Evolutionary conservation across 495 filamentous ascomycete species (phyloP).

Genomic region (Hypoxylon lienhwacheense): DNA sequence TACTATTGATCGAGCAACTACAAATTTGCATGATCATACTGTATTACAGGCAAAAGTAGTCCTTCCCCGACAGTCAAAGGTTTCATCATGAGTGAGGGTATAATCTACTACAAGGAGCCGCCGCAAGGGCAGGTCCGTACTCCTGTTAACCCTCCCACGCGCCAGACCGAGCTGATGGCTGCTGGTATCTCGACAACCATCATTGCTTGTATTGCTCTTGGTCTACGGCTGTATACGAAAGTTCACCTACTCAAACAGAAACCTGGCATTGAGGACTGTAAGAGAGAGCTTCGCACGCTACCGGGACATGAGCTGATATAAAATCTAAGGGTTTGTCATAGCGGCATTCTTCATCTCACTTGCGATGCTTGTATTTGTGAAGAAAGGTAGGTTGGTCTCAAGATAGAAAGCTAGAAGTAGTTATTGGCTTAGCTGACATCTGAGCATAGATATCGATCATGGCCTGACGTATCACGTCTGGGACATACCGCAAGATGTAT

Average conservation of each 20-base stretch:
- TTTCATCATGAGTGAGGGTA: constrained; percentile 16
- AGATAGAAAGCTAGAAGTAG: no score
- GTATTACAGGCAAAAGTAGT: background rate
- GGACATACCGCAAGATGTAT: constrained; percentile 24
- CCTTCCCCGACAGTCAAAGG: constrained; percentile 1
- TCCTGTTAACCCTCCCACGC: constrained; percentile 15
- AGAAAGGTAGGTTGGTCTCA: constrained; percentile 33
- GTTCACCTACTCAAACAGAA: constrained; percentile 6
- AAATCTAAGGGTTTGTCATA: constrained; percentile 18
- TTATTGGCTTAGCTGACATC: background rate
- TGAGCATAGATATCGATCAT: constrained; percentile 20
- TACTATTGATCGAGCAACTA: background rate
- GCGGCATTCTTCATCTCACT: constrained; percentile 14
- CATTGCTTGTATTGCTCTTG: constrained; percentile 14
- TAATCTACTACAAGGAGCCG: constrained; percentile 16
- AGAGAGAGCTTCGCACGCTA: background rate
- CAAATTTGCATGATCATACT: background rate
- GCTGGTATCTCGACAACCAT: constrained; percentile 21
- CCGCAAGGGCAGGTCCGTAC: constrained; percentile 23
- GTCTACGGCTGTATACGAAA: constrained; percentile 18
- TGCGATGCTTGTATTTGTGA: constrained; percentile 24
- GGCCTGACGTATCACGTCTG: constrained; percentile 30
- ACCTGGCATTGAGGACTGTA: constrained; percentile 19
- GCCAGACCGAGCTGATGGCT: constrained; percentile 12
- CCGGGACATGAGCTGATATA: background rate